phyloP scores from a whole-genome alignment of 441 rosid species.

The Arabidopsis hybrid region DNA sequence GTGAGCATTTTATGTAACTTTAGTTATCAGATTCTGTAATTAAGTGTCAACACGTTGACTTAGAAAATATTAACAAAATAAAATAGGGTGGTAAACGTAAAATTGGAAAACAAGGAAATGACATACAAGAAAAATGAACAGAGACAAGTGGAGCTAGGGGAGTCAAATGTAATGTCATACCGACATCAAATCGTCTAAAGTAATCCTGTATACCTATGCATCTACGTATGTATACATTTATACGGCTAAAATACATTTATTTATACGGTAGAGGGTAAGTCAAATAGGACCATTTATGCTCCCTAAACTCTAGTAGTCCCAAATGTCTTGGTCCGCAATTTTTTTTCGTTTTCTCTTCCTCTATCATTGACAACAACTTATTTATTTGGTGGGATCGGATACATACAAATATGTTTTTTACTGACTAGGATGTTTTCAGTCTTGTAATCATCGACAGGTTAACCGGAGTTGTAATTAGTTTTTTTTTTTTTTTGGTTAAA shows the following conservation, averaged over 20 bases:
- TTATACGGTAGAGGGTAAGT: constrained; percentile 34
- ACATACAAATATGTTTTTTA: constrained; percentile 17
- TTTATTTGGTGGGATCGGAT: constrained; percentile 32
- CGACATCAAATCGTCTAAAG: constrained; percentile 58
- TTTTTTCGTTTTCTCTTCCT: not conserved
- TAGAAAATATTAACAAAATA: constrained; percentile 13
- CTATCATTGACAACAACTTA: constrained; percentile 11
- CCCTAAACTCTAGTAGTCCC: constrained; percentile 49
- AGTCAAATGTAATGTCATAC: constrained; percentile 38
- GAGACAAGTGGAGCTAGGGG: constrained; percentile 33
- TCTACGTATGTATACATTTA: constrained; percentile 28
- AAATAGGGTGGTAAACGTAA: constrained; percentile 40
- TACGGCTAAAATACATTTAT: constrained; percentile 39
- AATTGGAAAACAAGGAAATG: constrained; percentile 33
- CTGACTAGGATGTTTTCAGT: constrained; percentile 19
- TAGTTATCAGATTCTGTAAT: not conserved
- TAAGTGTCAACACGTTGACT: constrained; percentile 36
- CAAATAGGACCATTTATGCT: constrained; percentile 63
- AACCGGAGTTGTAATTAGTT: not conserved
- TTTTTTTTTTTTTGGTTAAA: too few relatives aligned
- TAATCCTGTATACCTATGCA: constrained; percentile 28
- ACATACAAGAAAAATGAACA: constrained; percentile 21
- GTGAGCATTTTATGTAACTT: not conserved
- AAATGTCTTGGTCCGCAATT: constrained; percentile 41
- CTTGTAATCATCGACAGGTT: constrained; percentile 14